Percentiles rank a stretch among this genome's conserved stretches.
These are phyloP conservation scores for Penicillium sp. DNA, from an alignment of 2,329 filamentous ascomycete species.

Conservation along the genomic window DNA sequence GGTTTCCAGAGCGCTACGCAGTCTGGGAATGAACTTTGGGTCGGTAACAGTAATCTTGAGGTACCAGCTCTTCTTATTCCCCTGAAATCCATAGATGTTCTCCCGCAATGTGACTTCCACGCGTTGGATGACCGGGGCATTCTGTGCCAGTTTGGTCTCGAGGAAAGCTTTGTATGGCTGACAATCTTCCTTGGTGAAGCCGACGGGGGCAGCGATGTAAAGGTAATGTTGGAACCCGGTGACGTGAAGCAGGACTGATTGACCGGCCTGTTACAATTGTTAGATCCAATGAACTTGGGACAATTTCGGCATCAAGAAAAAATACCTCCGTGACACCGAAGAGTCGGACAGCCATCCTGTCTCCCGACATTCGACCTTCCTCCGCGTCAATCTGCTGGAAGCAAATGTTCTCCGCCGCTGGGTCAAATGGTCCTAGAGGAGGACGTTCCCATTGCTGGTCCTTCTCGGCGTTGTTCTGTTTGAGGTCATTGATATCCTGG, in stretches of 20 bases:
- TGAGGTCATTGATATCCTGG: slow-evolving; percentile 84
- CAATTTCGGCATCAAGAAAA: not conserved
- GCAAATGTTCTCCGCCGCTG: slow-evolving; percentile 66
- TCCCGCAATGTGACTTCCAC: slow-evolving; percentile 81
- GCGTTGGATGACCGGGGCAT: slow-evolving; percentile 72
- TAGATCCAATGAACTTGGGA: slow-evolving; percentile 4
- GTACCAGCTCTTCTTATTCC: slow-evolving; percentile 87
- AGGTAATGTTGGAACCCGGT: slow-evolving; percentile 96
- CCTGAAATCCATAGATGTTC: slow-evolving; percentile 91
- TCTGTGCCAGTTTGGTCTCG: slow-evolving; percentile 72
- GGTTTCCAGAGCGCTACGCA: slow-evolving; percentile 72
- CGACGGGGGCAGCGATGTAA: slow-evolving; percentile 82
- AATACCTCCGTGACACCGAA: slow-evolving; percentile 83
- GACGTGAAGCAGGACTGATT: slow-evolving; percentile 93
- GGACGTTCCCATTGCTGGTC: slow-evolving; percentile 88
- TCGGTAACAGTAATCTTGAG: slow-evolving; percentile 91
- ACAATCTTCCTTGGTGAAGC: slow-evolving; percentile 77
- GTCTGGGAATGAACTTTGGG: slow-evolving; percentile 74
- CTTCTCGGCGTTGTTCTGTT: slow-evolving; percentile 82
- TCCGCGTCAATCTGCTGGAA: slow-evolving; percentile 97
- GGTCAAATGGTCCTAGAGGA: slow-evolving; percentile 59
- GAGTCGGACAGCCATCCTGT: slow-evolving; percentile 76
- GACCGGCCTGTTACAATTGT: slow-evolving; percentile 55
- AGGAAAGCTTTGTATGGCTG: slow-evolving; percentile 75
- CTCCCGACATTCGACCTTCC: slow-evolving; percentile 78